These are phyloP conservation scores for Aspergillus caelatus DNA, from an alignment of 2,329 filamentous ascomycete species.

Conservation along the genomic window DNA sequence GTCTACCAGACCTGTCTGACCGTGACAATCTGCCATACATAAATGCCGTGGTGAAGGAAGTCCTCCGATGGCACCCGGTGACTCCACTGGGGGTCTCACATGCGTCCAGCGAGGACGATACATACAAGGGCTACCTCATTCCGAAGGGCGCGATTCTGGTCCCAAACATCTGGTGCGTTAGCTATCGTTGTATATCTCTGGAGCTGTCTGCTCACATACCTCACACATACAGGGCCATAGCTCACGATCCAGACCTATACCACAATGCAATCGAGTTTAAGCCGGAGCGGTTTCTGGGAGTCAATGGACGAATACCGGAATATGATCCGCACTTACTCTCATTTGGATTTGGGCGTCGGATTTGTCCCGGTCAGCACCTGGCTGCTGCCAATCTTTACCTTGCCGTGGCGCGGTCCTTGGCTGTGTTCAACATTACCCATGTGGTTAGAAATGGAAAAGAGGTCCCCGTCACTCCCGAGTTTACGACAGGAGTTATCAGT, in stretches of 20 bases:
- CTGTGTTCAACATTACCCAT: not conserved
- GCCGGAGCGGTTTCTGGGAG: constrained; percentile 1
- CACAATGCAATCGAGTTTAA: not conserved
- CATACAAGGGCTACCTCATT: constrained; percentile 7
- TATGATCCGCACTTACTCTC: not conserved
- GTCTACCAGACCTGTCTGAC: not conserved
- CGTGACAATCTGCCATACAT: not conserved
- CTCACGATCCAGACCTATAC: not conserved
- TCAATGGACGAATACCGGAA: not conserved
- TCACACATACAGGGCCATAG: not conserved
- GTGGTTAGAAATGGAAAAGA: not conserved
- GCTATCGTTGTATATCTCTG: not conserved
- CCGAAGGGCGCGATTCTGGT: not conserved
- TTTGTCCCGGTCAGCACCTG: constrained; percentile 4
- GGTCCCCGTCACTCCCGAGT: constrained; percentile 25
- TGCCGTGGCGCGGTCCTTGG: not conserved
- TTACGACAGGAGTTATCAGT: constrained; percentile 35
- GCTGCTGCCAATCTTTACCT: not conserved
- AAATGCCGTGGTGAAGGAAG: not conserved
- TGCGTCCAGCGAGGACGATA: not conserved
- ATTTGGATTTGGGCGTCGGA: constrained; percentile 8
- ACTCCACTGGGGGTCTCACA: constrained; percentile 1
- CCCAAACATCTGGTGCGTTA: constrained; percentile 6
- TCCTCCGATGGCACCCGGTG: not conserved
- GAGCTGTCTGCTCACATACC: not conserved